Base-by-base conservation (phyloP, 2,329 filamentous ascomycete genomes). In the Penicillium sp. region DNA sequence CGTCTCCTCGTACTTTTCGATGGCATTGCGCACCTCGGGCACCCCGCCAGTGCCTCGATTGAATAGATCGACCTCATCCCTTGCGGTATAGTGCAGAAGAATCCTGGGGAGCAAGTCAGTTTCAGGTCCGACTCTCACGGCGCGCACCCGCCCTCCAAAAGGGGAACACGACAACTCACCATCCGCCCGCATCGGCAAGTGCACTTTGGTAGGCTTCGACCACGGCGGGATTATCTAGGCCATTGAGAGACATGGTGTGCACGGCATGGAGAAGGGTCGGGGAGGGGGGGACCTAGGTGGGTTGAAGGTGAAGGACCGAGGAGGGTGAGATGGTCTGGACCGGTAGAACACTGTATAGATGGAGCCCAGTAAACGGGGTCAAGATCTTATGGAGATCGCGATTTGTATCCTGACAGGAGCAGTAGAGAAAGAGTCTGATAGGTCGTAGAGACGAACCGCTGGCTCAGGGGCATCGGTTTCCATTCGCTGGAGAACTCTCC, bases 231-330 rank as follows among this genome's bases (percentile, higher is more conserved):
- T 83, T 81, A 76, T 96, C 91, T 74, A 97, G 80, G 58, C 93
- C 93, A 83, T 95, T 95, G 73, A 97, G 80, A 78, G 92, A 96
- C 92, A 97, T 97, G 63, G 61, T 59, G 64, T 59, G 62, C 62
- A 59, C 66, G 58, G 65, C 69, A 72, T 73, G 55, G 50, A 51
- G 57, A 51, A 47, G 38, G 48, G 39, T 43, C 41, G 38, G 38
- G 32, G 15, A 28, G 44, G 47, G 51, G 42, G 43, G 20, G 42
- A 46, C 41, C 33, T 42, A 28, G 8, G 27, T 35, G 20, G 46
- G 42, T 33, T 42, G 44, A 35, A 32, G 23, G 44, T 41, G 42
- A 42, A 27, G 46, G 37, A 49, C 20, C 33, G 42, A 54, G 48
- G 53, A 52, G 52, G 47, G 53, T 52, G 46, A 29, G 42, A 39